phyloP scores from a whole-genome alignment of 441 rosid genomes.

The Euphorbia celastroides region DNA sequence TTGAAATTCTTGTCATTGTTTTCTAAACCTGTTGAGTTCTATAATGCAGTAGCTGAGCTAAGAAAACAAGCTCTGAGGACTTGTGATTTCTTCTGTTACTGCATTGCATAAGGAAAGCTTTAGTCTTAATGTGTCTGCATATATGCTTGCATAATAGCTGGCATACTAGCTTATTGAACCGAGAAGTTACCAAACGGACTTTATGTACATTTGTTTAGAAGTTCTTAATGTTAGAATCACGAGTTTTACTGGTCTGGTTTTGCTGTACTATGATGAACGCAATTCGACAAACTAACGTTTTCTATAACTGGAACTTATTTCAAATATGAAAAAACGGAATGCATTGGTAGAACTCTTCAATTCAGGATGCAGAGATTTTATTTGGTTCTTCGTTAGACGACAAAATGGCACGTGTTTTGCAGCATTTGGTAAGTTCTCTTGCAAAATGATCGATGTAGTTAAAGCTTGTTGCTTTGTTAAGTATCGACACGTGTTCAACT shows the following conservation, averaged over 20 bases:
- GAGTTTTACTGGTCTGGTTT: too few species aligned
- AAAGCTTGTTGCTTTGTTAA: background rate
- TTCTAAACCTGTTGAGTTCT: background rate
- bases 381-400: conserved; percentile 38
- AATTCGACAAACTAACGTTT: too few species aligned
- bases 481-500: background rate
- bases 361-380: conserved; percentile 40
- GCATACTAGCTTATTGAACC: too few species aligned
- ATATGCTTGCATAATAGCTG: too few species aligned
- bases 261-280: too few species aligned
- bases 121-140: too few species aligned
- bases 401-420: conserved; percentile 77
- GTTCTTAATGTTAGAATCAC: too few species aligned
- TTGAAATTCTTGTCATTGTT: too few species aligned
- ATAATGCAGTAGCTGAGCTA: background rate
- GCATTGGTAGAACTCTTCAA: conserved; percentile 85
- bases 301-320: background rate
- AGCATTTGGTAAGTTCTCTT: conserved; percentile 57
- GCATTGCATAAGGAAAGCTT: too few species aligned
- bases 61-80: background rate
- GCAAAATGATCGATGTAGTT: background rate
- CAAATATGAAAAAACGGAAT: too few species aligned
- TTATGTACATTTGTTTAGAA: too few species aligned
- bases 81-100: background rate
- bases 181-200: too few species aligned